Percentiles rank a stretch among this genome's conserved stretches.
phyloP scores from a whole-genome alignment of 2,329 filamentous ascomycete species.

The Esteya vermicola region DNA sequence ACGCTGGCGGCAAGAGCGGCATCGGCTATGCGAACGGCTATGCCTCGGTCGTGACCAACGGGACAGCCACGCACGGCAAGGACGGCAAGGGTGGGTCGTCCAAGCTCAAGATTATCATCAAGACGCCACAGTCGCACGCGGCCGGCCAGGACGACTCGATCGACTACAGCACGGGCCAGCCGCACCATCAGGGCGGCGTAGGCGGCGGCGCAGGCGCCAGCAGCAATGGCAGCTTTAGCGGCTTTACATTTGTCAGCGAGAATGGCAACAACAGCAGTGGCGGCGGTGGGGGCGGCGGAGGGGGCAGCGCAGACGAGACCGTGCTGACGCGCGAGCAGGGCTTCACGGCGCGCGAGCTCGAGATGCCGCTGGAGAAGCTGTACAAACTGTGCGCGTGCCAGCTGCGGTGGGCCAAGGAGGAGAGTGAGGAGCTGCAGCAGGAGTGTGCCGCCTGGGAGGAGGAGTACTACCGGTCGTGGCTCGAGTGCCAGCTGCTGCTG shows the following conservation, averaged over 20 bases:
- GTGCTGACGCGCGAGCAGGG: conserved; percentile 40
- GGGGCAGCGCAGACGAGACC: conserved; percentile 39
- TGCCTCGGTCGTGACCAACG: background rate
- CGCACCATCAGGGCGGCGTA: too few relatives aligned
- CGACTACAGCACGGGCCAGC: conserved; percentile 22
- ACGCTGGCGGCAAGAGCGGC: conserved; percentile 8
- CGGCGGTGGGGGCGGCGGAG: too few relatives aligned
- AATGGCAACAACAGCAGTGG: too few relatives aligned
- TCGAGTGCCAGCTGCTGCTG: conserved; percentile 66
- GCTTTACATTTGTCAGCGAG: conserved; percentile 30
- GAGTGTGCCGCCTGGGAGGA: conserved; percentile 56
- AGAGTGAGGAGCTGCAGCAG: conserved; percentile 46
- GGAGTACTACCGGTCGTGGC: conserved; percentile 57
- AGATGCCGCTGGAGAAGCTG: conserved; percentile 43
- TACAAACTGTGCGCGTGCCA: conserved; percentile 57
- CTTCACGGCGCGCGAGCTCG: conserved; percentile 52
- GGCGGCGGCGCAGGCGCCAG: too few relatives aligned
- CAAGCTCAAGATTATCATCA: conserved; percentile 50
- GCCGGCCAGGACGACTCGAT: conserved; percentile 39
- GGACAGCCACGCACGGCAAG: background rate
- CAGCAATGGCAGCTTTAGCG: too few relatives aligned
- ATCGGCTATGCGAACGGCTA: background rate
- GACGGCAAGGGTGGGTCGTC: conserved; percentile 20
- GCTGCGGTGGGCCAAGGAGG: conserved; percentile 56
- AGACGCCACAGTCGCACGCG: conserved; percentile 42